A percentile compares a stretch with the other conserved stretches of the same genome.
Conservation (phyloP, 768 basidiomycete genomes). For the Amanita rubescens region DNA sequence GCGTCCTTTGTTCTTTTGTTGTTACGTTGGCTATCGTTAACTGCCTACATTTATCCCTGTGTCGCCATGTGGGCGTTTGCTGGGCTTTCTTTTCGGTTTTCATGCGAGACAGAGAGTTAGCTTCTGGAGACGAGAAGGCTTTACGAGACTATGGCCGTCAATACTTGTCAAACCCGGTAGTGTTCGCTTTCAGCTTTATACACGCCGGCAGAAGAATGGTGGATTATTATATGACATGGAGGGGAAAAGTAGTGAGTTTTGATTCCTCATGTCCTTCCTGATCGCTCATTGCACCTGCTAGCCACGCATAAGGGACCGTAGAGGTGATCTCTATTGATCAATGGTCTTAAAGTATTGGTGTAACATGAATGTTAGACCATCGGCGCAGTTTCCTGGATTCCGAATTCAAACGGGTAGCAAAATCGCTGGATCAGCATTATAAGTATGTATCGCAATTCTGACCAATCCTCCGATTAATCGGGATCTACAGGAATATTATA, state of each 20-base stretch:
- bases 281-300: not conserved
- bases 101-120: constrained; percentile 11
- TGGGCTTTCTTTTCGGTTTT: not conserved
- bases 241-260: constrained; percentile 29
- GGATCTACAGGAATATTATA: constrained; percentile 13
- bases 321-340: not conserved
- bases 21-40: not conserved
- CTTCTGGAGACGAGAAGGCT: constrained; percentile 13
- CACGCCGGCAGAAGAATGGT: constrained; percentile 33
- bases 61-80: not conserved
- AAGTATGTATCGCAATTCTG: constrained; percentile 25
- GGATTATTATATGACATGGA: constrained; percentile 48
- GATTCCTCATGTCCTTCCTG: not conserved
- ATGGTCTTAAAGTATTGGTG: not conserved
- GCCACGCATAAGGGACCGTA: not conserved
- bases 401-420: constrained; percentile 34
- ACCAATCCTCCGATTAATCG: not conserved
- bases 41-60: not conserved
- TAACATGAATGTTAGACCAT: constrained; percentile 15
- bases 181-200: constrained; percentile 37
- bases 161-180: constrained; percentile 22
- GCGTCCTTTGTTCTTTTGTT: not conserved
- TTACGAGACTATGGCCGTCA: constrained; percentile 14
- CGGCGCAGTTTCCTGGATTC: constrained; percentile 29
- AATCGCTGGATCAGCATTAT: constrained; percentile 36